phyloP scores from a whole-genome alignment of 75 land plant species.

The Sequoia sempervirens region DNA sequence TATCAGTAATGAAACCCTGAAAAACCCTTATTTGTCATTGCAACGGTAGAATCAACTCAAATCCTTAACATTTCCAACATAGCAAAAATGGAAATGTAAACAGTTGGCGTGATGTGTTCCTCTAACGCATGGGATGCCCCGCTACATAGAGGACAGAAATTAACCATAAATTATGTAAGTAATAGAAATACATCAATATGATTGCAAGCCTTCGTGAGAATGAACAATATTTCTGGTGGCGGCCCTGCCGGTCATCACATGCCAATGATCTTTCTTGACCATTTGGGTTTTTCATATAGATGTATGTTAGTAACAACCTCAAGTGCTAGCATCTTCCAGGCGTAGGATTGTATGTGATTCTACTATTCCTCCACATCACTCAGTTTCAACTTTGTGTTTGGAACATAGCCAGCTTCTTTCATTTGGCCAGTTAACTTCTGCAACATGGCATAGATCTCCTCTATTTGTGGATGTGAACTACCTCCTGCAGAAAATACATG shows the following conservation, averaged over 20 bases:
- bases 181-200: not conserved
- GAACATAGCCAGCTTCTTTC: conserved; percentile 13
- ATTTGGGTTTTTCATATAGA: not conserved
- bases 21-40: not conserved
- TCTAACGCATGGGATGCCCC: not conserved
- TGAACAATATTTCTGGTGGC: not conserved
- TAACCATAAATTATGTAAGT: not conserved
- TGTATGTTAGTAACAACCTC: not conserved
- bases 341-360: not conserved
- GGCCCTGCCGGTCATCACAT: not conserved
- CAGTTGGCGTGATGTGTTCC: not conserved
- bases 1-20: not conserved
- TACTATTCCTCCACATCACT: conserved; percentile 1
- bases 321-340: not conserved
- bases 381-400: not conserved
- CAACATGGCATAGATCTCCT: conserved; percentile 15
- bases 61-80: not conserved
- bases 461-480: conserved; percentile 11
- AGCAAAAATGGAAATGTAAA: not conserved
- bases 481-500: conserved; percentile 14
- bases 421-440: not conserved
- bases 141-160: not conserved
- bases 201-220: not conserved
- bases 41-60: not conserved
- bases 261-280: not conserved